Evolutionary conservation across 2,329 filamentous ascomycete genomes (phyloP).

Genomic region (Celoporthe dispersa): DNA sequence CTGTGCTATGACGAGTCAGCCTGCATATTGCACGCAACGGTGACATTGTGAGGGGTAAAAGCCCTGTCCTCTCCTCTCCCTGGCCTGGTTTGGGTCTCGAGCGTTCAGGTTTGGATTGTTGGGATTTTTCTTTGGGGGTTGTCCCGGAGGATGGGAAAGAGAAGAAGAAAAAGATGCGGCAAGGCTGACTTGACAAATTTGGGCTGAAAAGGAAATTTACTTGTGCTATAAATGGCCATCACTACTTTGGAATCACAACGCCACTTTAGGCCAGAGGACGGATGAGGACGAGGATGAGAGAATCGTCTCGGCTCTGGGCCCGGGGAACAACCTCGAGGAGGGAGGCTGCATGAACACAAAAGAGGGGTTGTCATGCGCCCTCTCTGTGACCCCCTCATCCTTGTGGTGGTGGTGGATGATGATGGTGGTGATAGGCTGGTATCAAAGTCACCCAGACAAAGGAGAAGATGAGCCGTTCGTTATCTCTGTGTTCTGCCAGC

Average conservation of each 20-base stretch:
- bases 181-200: not conserved
- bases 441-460: not conserved
- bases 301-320: not conserved
- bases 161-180: no score
- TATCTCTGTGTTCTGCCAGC: not conserved
- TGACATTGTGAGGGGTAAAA: not conserved
- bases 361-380: not conserved
- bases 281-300: no score
- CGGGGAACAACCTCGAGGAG: not conserved
- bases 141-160: no score
- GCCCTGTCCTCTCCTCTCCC: not conserved
- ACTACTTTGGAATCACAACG: not conserved
- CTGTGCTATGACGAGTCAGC: conserved; percentile 14
- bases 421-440: not conserved
- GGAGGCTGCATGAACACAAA: conserved; percentile 6
- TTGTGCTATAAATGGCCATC: not conserved
- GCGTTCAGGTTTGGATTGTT: not conserved
- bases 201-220: not conserved
- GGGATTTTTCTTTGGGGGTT: not conserved
- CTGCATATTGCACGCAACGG: conserved; percentile 13
- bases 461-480: not conserved
- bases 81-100: not conserved
- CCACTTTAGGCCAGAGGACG: not conserved
- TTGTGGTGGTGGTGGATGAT: not conserved
- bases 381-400: not conserved